Evolutionary conservation across 164 flowering plant species (phyloP), one percentile per base, ranked within the genome.

Genomic region (Dillenia turbinata): DNA sequence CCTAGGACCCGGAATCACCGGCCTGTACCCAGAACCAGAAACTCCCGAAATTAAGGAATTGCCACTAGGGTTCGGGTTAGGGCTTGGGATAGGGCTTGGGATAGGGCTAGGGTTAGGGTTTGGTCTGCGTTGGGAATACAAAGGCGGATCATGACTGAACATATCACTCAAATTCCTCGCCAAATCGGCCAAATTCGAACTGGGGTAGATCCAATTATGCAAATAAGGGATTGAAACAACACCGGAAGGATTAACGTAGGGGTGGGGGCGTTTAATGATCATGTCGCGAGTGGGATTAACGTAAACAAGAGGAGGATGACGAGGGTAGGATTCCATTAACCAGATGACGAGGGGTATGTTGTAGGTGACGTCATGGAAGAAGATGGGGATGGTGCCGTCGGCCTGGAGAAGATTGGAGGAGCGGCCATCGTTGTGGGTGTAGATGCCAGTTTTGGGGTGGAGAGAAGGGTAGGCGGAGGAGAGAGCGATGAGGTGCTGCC

Each of bases 361-460:
- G 79, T 86, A 86, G 51, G 85, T 74, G 65, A 73, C 81, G 56
- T 73, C 75, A 1, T 77, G 81, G 67, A 52, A 86, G 15, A 70
- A 24, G 77, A 80, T 83, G 59, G 88, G 91, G 40, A 82, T 73
- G 24, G 91, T 86, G 40, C 91, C 91, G 22, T 80, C 88, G 48
- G 88, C 82, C 48, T 83, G 88, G 50, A 86, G 86, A 49, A 86
- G 84, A 61, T 79, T 83, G 61, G 80, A 84, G 56, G 86, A 47
- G 53, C 88, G 81, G 73, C 88, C 91, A 46, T 86, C 91, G 80
- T 82, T 83, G 83, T 86, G 91, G 54, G 86, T 86, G 77, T 74
- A 86, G 44, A 69, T 71, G 44, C 88, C 84, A 16, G 85, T 84
- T 45, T 81, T 80, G 56, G 86, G 86, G 19, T 77, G 81, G 52